Conservation (phyloP, 306 rosid species). For the Fragaria nilgerrensis region DNA sequence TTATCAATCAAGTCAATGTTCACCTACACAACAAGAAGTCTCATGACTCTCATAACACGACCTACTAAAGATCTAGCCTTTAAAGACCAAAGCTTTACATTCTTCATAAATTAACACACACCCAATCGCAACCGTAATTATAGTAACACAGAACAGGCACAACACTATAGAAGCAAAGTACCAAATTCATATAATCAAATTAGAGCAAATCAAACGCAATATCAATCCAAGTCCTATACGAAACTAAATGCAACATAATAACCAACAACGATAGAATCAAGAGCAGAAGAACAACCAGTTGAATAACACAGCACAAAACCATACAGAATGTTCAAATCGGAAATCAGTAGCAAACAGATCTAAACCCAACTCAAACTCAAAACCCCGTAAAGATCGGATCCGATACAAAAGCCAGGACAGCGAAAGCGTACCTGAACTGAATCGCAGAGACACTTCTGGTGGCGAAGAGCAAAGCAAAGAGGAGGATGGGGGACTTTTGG, state of each 20-base stretch:
- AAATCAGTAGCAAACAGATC: slow-evolving; percentile 47
- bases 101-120: not conserved
- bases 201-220: not conserved
- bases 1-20: not conserved
- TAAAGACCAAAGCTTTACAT: not conserved
- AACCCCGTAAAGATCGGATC: slow-evolving; percentile 17
- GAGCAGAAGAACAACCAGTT: not conserved
- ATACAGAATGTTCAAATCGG: slow-evolving; percentile 21
- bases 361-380: not conserved
- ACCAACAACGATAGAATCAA: not conserved
- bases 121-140: not conserved
- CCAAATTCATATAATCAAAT: not conserved
- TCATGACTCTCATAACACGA: not conserved
- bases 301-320: not conserved
- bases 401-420: slow-evolving; percentile 12
- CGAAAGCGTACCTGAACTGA: slow-evolving; percentile 32
- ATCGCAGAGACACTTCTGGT: slow-evolving; percentile 15
- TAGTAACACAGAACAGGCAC: not conserved
- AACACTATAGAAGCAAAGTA: not conserved
- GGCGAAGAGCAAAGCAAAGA: not conserved
- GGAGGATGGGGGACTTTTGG: slow-evolving; percentile 6
- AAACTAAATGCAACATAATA: not conserved
- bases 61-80: not conserved
- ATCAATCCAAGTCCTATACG: not conserved
- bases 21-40: not conserved